Evolutionary conservation across 331 rosid species (phyloP), one percentile per base, ranked within the genome.

Genomic region (Spiraea crenata): DNA sequence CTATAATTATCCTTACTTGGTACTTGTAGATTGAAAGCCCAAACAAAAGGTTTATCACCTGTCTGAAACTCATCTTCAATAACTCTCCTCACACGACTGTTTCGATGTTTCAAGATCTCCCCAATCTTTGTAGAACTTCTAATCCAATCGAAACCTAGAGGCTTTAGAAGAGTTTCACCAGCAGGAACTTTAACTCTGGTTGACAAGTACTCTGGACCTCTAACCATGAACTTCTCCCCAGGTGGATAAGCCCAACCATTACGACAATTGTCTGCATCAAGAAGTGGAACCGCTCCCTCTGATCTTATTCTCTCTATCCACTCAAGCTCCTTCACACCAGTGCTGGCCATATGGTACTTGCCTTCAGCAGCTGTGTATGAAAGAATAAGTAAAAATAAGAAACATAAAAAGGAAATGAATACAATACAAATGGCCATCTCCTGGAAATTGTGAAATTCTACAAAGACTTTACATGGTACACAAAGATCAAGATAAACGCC

Each of bases 11-110:
- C 95, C 76, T 89, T 92, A 80, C 65, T 78, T 0, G 97, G 97
- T 67, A 90, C 82, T 84, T 92, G 96, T 62, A 92, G 85, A 84
- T 90, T 93, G 72, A 90, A 90, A 39, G 90, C 98, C 98, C 98
- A 93, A 54, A 90, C 65, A 31, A 92, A 87, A 65, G 98, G 98
- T 78, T 79, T 88, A 20, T 79, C 72, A 35, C 81, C 85, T 14
- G 58, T 46, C 5, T 83, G 85, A 78, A 81, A 92, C 77, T 86
- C 79, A 0, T 85, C 78, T 65, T 83, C 90, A 17, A 87, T 83
- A 3, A 73, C 80, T 72, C 75, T 89, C 66, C 81, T 74, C 8
- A 92, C 73, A 38, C 92, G 85, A 74, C 76, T 82, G 74, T 71
- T 64, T 52, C 88, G 96, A 73, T 89, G 71, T 69, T 77, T 84